phyloP scores from a whole-genome alignment of 805 yeast genomes.

The Yamadazyma ubonensis region DNA sequence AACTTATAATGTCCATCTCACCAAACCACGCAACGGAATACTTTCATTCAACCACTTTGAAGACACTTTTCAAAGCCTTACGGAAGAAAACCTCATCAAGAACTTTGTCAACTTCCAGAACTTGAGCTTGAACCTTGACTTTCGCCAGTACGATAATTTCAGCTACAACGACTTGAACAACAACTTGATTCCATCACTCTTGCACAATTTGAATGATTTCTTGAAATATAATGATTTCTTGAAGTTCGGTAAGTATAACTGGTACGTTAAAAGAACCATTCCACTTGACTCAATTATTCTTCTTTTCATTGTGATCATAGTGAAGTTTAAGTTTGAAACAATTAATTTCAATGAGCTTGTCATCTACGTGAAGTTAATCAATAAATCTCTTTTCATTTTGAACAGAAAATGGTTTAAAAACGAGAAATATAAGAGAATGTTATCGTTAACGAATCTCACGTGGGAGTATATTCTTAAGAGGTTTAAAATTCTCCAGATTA shows the following conservation, averaged over 20 bases:
- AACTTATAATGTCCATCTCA: constrained; percentile 14
- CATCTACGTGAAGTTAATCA: constrained; percentile 39
- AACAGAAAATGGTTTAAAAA: constrained; percentile 47
- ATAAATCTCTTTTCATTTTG: constrained; percentile 41
- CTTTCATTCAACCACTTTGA: constrained; percentile 37
- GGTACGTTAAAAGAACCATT: constrained; percentile 61
- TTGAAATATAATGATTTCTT: constrained; percentile 51
- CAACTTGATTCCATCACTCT: constrained; percentile 54
- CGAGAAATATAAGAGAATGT: constrained; percentile 46
- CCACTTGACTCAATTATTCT: constrained; percentile 59
- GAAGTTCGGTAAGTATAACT: constrained; percentile 53
- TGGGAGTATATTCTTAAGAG: constrained; percentile 44
- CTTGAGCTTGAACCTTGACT: constrained; percentile 29
- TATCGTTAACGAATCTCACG: constrained; percentile 39
- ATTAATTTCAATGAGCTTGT: constrained; percentile 37
- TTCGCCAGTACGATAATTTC: constrained; percentile 40
- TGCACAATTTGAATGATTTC: constrained; percentile 57
- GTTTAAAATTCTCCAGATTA: constrained; percentile 29
- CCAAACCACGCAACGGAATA: constrained; percentile 22
- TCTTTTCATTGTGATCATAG: constrained; percentile 50
- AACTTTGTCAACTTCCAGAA: constrained; percentile 30
- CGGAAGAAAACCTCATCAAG: constrained; percentile 38
- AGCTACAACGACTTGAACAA: constrained; percentile 51
- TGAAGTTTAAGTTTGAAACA: constrained; percentile 48
- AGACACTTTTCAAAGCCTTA: constrained; percentile 39